These are phyloP conservation scores for Phoma sp. DNA, from an alignment of 2,329 filamentous ascomycete genomes.

Conservation along the genomic window DNA sequence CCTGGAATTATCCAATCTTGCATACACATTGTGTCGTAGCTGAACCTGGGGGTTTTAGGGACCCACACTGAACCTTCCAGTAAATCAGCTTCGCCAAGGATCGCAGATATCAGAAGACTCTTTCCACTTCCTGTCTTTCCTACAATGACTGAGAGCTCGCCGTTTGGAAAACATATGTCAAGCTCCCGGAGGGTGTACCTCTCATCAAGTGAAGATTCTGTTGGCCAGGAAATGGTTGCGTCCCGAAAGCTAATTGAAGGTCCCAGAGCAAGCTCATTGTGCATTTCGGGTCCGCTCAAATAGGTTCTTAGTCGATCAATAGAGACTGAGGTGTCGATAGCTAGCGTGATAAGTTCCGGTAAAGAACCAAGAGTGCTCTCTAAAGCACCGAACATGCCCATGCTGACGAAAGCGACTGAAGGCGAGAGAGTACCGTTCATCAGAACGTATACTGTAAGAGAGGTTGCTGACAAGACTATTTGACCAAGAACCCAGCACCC, in stretches of 20 bases:
- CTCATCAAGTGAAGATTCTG: conserved; percentile 62
- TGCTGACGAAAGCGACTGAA: conserved; percentile 80
- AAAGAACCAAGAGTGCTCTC: conserved; percentile 75
- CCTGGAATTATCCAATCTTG: conserved; percentile 73
- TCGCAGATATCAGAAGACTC: conserved; percentile 74
- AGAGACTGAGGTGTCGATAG: conserved; percentile 77
- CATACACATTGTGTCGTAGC: conserved; percentile 21
- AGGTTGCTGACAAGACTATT: conserved; percentile 74
- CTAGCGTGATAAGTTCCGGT: conserved; percentile 75
- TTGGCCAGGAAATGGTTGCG: conserved; percentile 77
- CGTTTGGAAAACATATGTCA: conserved; percentile 70
- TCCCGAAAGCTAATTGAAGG: conserved; percentile 70
- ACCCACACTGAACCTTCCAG: conserved; percentile 67
- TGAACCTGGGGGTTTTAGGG: conserved; percentile 29
- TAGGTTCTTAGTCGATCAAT: conserved; percentile 75
- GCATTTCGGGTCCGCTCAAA: conserved; percentile 70
- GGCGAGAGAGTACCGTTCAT: conserved; percentile 70
- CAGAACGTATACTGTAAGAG: conserved; percentile 72
- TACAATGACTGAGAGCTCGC: conserved; percentile 76
- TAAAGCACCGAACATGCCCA: conserved; percentile 76
- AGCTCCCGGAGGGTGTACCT: conserved; percentile 62
- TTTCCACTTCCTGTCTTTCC: conserved; percentile 82
- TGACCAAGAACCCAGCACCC: conserved; percentile 70
- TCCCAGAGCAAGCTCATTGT: conserved; percentile 61
- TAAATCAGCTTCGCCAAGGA: conserved; percentile 78